Conservation (phyloP, 257 asterid genomes). For the Solanum peruvianum region DNA sequence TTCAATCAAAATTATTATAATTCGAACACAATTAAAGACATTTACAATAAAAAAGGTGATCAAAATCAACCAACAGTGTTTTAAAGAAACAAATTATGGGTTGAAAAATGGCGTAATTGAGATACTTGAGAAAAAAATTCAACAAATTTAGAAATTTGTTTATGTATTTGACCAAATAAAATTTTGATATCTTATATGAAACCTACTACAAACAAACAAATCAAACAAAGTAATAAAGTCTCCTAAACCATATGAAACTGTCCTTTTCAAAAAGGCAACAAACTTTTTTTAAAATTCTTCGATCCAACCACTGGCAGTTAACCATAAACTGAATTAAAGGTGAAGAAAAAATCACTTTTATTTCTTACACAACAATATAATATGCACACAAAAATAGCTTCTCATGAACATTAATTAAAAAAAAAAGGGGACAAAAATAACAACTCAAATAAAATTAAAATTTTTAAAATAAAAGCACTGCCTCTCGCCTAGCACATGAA, state of each 20-base stretch:
- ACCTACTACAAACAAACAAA: neutral
- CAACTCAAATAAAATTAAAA: neutral
- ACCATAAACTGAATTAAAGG: neutral
- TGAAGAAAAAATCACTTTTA: neutral
- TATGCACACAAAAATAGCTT: neutral
- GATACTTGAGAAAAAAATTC: fast-evolving
- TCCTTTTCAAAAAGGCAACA: neutral
- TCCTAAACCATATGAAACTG: neutral
- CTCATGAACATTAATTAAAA: neutral
- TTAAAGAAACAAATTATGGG: no score
- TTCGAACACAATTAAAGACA: no score
- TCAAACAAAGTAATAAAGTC: neutral
- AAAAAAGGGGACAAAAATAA: neutral
- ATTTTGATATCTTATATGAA: neutral
- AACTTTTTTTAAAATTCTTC: neutral
- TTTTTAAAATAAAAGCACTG: constrained; percentile 35
- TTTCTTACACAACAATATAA: neutral
- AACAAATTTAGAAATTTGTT: no score
- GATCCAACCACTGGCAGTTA: neutral
- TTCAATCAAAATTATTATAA: no score
- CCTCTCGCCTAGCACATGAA: constrained; percentile 65
- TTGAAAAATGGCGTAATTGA: no score
- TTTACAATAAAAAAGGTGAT: no score
- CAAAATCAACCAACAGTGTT: no score
- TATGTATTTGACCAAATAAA: no score